Conservation (phyloP, 257 asterid species). For the Solanum bulbocastanum region DNA sequence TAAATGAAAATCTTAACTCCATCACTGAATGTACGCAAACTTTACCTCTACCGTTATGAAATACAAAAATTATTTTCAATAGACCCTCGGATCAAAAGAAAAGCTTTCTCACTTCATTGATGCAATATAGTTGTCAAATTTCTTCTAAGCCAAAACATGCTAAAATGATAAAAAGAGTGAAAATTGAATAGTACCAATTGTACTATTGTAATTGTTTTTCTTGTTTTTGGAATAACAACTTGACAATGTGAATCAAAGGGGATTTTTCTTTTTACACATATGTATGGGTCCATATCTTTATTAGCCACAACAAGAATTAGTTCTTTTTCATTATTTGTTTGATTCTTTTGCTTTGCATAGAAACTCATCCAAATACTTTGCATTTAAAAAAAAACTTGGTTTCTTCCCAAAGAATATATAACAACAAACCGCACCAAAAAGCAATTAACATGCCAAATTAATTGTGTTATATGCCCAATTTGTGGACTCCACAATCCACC, state of each 20-base stretch:
- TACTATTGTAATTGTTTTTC: not conserved
- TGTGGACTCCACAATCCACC: slow-evolving; percentile 13
- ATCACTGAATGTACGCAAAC: not conserved
- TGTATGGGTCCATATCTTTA: slow-evolving; percentile 43
- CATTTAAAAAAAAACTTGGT: not conserved
- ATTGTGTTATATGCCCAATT: not conserved
- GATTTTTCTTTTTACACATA: slow-evolving; percentile 13
- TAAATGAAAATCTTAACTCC: not conserved
- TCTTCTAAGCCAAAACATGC: not conserved
- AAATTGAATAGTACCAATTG: not conserved
- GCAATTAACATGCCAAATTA: not conserved
- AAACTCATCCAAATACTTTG: slow-evolving; percentile 48
- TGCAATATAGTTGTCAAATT: not conserved
- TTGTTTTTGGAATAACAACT: not conserved
- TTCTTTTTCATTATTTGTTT: slow-evolving; percentile 24
- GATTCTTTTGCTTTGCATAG: slow-evolving; percentile 41
- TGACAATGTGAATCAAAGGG: not conserved
- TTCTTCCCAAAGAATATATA: not conserved
- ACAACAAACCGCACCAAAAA: slow-evolving; percentile 1
- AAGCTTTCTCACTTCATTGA: not conserved
- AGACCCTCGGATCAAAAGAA: not conserved
- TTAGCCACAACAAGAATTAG: slow-evolving; percentile 36
- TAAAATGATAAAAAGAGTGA: not conserved
- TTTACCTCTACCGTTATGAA: fast-evolving
- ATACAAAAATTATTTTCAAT: not conserved